Percentiles rank a stretch among this genome's conserved stretches.
These are phyloP conservation scores for Lepiota brunneoincarnata DNA, from an alignment of 768 basidiomycete species.

Conservation along the genomic window DNA sequence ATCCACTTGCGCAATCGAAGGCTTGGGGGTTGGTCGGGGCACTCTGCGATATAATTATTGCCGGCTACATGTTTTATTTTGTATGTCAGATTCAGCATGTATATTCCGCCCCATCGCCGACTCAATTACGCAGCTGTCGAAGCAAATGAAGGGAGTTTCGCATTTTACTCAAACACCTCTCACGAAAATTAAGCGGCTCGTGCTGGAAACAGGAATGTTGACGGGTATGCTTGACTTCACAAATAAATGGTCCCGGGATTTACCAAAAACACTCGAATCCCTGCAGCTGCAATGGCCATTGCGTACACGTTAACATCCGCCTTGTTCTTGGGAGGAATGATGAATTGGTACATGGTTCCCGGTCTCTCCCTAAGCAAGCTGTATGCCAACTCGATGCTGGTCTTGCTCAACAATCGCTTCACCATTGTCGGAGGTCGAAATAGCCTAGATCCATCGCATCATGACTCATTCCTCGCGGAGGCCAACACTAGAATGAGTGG, in stretches of 20 bases:
- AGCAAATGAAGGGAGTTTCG: background rate
- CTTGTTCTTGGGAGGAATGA: too few species aligned
- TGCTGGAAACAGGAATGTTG: conserved; percentile 5
- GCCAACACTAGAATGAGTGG: too few species aligned
- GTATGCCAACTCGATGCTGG: background rate
- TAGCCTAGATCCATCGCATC: too few species aligned
- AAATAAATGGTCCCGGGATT: background rate
- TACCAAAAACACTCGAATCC: background rate
- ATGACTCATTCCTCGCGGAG: too few species aligned
- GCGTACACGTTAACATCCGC: background rate
- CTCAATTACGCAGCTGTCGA: background rate
- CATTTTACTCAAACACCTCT: background rate
- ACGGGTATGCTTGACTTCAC: background rate
- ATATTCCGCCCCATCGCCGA: background rate
- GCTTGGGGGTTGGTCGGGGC: background rate
- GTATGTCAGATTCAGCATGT: background rate
- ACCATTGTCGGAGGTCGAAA: background rate
- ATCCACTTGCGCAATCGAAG: background rate
- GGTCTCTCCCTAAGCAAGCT: background rate
- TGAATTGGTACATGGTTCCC: background rate
- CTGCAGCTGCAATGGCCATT: background rate
- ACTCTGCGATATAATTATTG: conserved; percentile 1
- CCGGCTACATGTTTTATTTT: conserved; percentile 3
- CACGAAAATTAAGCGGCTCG: conserved; percentile 1
- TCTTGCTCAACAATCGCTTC: background rate